phyloP scores from a whole-genome alignment of 306 rosid genomes.

The Ormosia emarginata region DNA sequence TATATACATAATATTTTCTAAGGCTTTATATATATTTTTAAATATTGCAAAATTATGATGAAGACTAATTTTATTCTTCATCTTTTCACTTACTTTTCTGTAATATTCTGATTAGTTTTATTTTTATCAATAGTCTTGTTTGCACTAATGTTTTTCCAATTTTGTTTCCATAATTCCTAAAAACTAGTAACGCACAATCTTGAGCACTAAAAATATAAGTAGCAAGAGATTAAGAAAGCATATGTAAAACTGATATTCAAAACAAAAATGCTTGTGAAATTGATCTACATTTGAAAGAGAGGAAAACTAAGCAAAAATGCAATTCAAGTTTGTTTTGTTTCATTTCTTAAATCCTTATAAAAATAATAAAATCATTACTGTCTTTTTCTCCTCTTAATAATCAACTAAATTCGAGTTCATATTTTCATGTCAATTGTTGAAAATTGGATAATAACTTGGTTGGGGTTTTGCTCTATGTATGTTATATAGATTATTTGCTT shows the following conservation, averaged over 20 bases:
- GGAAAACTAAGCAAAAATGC: neutral
- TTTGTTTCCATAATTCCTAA: neutral
- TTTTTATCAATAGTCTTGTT: neutral
- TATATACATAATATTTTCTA: neutral
- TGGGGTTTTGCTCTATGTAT: neutral
- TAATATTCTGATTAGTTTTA: neutral
- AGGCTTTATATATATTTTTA: neutral
- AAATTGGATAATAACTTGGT: neutral
- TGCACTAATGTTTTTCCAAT: neutral
- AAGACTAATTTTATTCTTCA: neutral
- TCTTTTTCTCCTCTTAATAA: neutral
- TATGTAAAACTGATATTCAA: neutral
- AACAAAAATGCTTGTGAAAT: neutral
- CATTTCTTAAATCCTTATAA: too few relatives aligned
- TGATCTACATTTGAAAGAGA: neutral
- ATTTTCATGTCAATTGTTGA: neutral
- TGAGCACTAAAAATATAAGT: neutral
- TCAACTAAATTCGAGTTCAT: neutral
- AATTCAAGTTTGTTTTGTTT: neutral
- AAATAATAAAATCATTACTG: neutral
- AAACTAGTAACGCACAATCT: neutral
- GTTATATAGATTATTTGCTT: neutral
- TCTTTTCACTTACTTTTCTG: neutral
- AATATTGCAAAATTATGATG: neutral
- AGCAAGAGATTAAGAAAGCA: neutral